Evolutionary conservation across 768 basidiomycete genomes (phyloP).

Genomic region (Russula abietina): DNA sequence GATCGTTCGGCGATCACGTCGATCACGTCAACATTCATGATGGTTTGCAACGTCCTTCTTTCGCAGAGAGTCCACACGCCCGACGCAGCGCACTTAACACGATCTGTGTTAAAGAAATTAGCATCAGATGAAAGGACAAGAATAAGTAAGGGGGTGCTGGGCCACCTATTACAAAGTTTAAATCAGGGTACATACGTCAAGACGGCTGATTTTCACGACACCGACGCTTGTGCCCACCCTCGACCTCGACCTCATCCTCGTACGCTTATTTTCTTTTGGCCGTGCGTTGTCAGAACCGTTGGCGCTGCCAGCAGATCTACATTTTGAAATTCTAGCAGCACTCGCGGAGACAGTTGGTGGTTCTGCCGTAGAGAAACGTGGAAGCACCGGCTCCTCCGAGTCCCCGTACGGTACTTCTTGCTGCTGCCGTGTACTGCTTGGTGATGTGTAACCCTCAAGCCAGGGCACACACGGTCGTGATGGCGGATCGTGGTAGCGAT

Average conservation of each 20-base stretch:
- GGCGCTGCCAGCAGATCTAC: not conserved
- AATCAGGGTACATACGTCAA: not conserved
- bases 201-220: conserved; percentile 1
- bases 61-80: not conserved
- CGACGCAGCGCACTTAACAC: conserved; percentile 10
- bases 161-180: too few relatives aligned
- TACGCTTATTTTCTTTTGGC: not conserved
- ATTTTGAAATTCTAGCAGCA: not conserved
- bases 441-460: conserved; percentile 2
- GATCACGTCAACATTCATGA: not conserved
- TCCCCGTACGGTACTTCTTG: not conserved
- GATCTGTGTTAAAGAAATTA: not conserved
- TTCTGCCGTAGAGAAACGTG: not conserved
- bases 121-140: not conserved
- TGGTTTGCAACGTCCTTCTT: not conserved
- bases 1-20: not conserved
- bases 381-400: too few relatives aligned
- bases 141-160: too few relatives aligned
- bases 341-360: not conserved
- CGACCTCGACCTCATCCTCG: not conserved
- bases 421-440: not conserved
- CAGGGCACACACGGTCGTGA: conserved; percentile 5
- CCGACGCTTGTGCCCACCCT: not conserved
- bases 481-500: conserved; percentile 11
- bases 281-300: not conserved